Conservation (phyloP, 2,329 filamentous ascomycete species). For the Ramularia endophylla region DNA sequence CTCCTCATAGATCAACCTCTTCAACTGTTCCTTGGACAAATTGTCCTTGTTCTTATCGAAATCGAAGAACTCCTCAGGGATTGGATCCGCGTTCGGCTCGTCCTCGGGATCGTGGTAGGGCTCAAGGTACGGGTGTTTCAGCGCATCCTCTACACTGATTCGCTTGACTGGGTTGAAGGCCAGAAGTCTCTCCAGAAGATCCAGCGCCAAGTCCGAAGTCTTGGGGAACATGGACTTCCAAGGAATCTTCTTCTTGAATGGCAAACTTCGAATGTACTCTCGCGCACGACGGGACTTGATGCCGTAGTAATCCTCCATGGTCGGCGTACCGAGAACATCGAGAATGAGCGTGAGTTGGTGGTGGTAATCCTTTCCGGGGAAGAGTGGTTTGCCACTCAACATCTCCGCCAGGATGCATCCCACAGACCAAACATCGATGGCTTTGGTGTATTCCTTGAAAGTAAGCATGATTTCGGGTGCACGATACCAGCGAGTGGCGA, state of each 20-base stretch:
- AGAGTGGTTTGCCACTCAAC: conserved; percentile 95
- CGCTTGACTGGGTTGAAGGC: conserved; percentile 99
- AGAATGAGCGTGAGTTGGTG: conserved; percentile 96
- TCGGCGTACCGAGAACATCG: conserved; percentile 94
- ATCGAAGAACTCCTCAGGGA: conserved; percentile 98
- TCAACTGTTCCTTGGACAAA: conserved; percentile 95
- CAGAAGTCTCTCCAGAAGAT: conserved; percentile 89
- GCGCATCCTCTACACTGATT: conserved; percentile 93
- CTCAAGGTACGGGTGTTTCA: conserved; percentile 97
- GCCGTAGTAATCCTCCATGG: conserved; percentile 99
- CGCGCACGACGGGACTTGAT: conserved; percentile 97
- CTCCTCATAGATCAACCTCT: conserved; percentile 93
- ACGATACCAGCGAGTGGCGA: conserved; percentile 97
- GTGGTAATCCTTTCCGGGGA: conserved; percentile 98
- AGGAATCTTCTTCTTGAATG: conserved; percentile 71
- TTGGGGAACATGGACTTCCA: conserved; percentile 97
- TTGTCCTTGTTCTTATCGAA: conserved; percentile 99
- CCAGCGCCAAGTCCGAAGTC: conserved; percentile 93
- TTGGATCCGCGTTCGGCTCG: conserved; percentile 92
- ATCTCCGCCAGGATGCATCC: conserved; percentile 98
- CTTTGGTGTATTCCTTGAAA: conserved; percentile 99
- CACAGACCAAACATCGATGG: conserved; percentile 98
- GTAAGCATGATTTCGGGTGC: conserved; percentile 99
- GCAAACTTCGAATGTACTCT: conserved; percentile 78
- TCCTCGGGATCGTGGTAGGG: conserved; percentile 99